A percentile compares a stretch with the other conserved stretches of the same genome.
Conservation (phyloP, 2,329 filamentous ascomycete genomes). For the Sporothrix schenckii region DNA sequence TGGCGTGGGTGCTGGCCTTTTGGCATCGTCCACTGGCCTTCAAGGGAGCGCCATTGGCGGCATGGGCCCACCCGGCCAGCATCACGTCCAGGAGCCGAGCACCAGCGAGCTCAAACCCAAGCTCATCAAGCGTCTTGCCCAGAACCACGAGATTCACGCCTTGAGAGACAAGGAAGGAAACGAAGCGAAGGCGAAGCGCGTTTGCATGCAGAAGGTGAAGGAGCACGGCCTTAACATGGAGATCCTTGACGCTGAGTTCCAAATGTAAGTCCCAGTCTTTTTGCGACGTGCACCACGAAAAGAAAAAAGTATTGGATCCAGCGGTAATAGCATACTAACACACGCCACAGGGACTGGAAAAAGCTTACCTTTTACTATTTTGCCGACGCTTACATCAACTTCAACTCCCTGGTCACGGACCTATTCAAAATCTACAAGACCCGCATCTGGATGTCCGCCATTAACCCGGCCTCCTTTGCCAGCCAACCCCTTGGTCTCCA, state of each 20-base stretch:
- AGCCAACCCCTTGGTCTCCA: constrained; percentile 73
- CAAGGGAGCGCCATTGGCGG: constrained; percentile 73
- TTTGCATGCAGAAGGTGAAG: constrained; percentile 94
- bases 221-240: constrained; percentile 94
- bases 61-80: constrained; percentile 74
- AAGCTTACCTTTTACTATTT: constrained; percentile 99
- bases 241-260: constrained; percentile 96
- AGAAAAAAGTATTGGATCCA: no score
- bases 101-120: constrained; percentile 86
- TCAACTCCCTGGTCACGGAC: constrained; percentile 95
- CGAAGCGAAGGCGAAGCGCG: constrained; percentile 94
- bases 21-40: constrained; percentile 65
- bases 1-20: constrained; percentile 62
- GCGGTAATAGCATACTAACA: constrained; percentile 34
- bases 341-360: constrained; percentile 81
- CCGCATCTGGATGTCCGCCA: constrained; percentile 98
- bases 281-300: not conserved
- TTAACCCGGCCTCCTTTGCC: constrained; percentile 94
- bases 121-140: constrained; percentile 92
- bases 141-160: constrained; percentile 84
- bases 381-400: constrained; percentile 97
- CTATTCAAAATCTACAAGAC: constrained; percentile 99
- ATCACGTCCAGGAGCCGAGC: constrained; percentile 71
- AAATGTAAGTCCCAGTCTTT: constrained; percentile 69
- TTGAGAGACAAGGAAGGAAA: constrained; percentile 95